Evolutionary conservation across 768 basidiomycete genomes (phyloP), one percentile per base, ranked within the genome.

Genomic region (Clitopilus hobsonii): DNA sequence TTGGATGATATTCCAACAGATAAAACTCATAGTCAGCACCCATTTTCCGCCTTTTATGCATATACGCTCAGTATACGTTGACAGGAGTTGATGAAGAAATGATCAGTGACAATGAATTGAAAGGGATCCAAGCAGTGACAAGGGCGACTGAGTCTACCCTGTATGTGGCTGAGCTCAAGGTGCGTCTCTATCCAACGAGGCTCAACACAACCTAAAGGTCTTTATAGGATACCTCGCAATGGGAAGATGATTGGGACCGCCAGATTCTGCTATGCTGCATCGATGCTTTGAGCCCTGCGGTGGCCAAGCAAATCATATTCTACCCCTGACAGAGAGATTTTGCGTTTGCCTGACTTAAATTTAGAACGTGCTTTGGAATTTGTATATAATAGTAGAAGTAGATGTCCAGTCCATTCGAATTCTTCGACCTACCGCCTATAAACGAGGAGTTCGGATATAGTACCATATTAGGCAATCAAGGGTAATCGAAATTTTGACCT

Each of bases 201-300:
- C n/a, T n/a, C n/a, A n/a, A n/a, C n/a, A n/a, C n/a, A n/a, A n/a
- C n/a, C n/a, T n/a, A n/a, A n/a, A n/a, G n/a, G n/a, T n/a, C n/a
- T n/a, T n/a, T n/a, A n/a, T n/a, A n/a, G n/a, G n/a, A n/a, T 10
- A 5, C 49, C n/a, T 8, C 53, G 5, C 63, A 67, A 45, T 73
- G 76, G 69, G 58, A 64, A 4, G 59, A 61, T 14, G 54, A 63
- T 14, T 56, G 70, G 48, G 57, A 67, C 16, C 70, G 72, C 16
- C 50, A 61, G 11, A 74, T 71, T 26, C 66, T 80, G 23, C 60
- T 72, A 11, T 60, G 63, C n/a, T 83, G 80, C 56, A 66, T 81
- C 22, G 66, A 63, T 30, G 77, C 71, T 2, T 61, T 84, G 27
- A 80, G 82, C 5, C 30, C 55, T n/a, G 71, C 74, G 29, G 45